Evolutionary conservation across 2,329 filamentous ascomycete species (phyloP), one percentile per base, ranked within the genome.

Genomic region (Knufia fluminis): DNA sequence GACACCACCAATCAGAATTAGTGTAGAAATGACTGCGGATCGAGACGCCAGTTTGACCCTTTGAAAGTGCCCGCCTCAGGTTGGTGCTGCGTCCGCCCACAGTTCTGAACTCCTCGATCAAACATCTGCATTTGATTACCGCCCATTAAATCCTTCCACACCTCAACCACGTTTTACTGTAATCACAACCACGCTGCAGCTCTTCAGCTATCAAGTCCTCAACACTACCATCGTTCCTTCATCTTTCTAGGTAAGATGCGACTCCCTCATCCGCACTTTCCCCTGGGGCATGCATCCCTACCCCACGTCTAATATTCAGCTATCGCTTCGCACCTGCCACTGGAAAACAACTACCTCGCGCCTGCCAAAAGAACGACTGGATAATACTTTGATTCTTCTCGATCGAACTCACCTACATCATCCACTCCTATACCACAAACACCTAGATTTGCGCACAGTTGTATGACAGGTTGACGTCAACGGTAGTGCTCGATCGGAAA

Each of bases 71-170:
- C 42, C 42, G 42, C 42, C 26, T 45, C 26, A 14, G 12, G 42
- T 45, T 12, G 17, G 12, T 45, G 42, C 23, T 36, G 31, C 23
- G 28, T 22, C 44, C 36, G 45, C 45, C 45, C 45, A 48, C 45
- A 48, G 31, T 48, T 48, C 33, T 23, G 38, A n/a, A 33, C 45
- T 48, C 45, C 24, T 48, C 45, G 23, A 48, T 48, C 45, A 48
- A 48, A 48, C 45, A 48, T 33, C 31, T 20, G 32, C 33, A 31
- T 48, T 40, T 22, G 33, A 40, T 28, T 26, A 48, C 20, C 35
- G 33, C 16, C 45, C 17, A 22, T 28, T 23, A 32, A 10, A 23
- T 19, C 24, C 36, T 39, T 16, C 35, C n/a, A 8, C 28, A 26
- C 16, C 14, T 28, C 33, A 39, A 24, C 33, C 35, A 48, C 35